Evolutionary conservation across 331 rosid species (phyloP).

Genomic region (Saraca asoca): DNA sequence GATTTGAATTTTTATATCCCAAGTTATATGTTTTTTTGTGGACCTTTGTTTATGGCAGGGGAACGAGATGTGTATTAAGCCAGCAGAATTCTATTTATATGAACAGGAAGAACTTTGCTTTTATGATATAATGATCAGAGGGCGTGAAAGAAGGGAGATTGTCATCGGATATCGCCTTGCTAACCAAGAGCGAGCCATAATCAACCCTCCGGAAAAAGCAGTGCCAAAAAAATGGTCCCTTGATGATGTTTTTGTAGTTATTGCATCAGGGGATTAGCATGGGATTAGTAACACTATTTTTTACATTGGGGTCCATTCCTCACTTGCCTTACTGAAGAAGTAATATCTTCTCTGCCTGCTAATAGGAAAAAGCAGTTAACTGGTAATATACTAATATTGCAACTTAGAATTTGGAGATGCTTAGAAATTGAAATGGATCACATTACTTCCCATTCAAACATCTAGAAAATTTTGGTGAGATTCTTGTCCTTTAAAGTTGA

Average conservation of each 20-base stretch:
- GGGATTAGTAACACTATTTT: conserved; percentile 20
- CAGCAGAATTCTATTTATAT: conserved; percentile 87
- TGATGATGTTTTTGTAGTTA: conserved; percentile 82
- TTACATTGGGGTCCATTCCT: conserved; percentile 9
- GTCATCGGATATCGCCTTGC: conserved; percentile 82
- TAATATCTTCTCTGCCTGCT: not conserved
- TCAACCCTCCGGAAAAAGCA: conserved; percentile 73
- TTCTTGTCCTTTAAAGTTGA: conserved; percentile 3
- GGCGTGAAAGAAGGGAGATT: conserved; percentile 76
- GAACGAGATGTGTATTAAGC: conserved; percentile 87
- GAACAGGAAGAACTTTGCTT: conserved; percentile 89
- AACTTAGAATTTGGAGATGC: conserved; percentile 21
- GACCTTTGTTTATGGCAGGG: conserved; percentile 58
- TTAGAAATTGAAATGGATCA: conserved; percentile 16
- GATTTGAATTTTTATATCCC: conserved; percentile 15
- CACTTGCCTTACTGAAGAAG: not conserved
- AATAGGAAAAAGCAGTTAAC: conserved; percentile 15
- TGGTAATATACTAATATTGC: not conserved
- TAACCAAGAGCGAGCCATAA: conserved; percentile 68
- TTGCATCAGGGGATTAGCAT: conserved; percentile 58
- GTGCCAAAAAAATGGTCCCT: conserved; percentile 78
- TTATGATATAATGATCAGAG: conserved; percentile 84
- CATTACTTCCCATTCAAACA: conserved; percentile 24
- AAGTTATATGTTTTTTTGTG: not conserved
- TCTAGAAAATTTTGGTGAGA: conserved; percentile 17